Conservation (phyloP, 805 yeast species). For the Kuraishia hungarica region DNA sequence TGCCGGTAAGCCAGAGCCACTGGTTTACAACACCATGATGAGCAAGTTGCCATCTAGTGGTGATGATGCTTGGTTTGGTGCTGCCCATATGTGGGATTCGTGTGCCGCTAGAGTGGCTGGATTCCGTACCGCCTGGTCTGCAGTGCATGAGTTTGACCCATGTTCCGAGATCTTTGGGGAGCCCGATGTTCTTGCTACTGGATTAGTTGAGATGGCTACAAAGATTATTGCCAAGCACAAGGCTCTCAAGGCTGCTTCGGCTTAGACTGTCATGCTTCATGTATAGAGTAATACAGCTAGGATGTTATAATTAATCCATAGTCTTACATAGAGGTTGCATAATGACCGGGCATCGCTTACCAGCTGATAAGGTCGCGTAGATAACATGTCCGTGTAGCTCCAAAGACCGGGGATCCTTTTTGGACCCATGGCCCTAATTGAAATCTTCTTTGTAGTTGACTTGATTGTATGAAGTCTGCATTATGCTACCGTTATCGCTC, state of each 20-base stretch:
- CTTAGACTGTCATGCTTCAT: neutral
- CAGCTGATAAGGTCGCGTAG: neutral
- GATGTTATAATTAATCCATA: neutral
- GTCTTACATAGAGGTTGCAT: neutral
- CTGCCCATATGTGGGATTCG: constrained; percentile 25
- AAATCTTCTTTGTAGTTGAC: neutral
- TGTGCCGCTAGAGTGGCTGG: constrained; percentile 23
- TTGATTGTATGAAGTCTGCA: neutral
- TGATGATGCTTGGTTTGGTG: constrained; percentile 22
- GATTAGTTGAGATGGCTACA: constrained; percentile 20
- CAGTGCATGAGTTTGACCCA: constrained; percentile 20
- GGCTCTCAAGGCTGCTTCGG: neutral
- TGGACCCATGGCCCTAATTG: neutral
- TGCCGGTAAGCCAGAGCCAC: constrained; percentile 20
- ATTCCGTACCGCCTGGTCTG: constrained; percentile 22
- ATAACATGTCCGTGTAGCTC: neutral
- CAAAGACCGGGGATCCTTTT: neutral
- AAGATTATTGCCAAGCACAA: constrained; percentile 16
- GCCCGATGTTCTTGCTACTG: constrained; percentile 20
- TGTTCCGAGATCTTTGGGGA: constrained; percentile 20
- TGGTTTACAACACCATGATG: constrained; percentile 18
- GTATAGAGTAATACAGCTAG: neutral
- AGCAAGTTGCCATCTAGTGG: constrained; percentile 16
- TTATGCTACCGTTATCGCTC: neutral
- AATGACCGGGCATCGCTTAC: neutral